Percentiles rank a stretch among this genome's conserved stretches.
Conservation (phyloP, 148 eudicot species). For the Heliamphora exappendiculata region DNA sequence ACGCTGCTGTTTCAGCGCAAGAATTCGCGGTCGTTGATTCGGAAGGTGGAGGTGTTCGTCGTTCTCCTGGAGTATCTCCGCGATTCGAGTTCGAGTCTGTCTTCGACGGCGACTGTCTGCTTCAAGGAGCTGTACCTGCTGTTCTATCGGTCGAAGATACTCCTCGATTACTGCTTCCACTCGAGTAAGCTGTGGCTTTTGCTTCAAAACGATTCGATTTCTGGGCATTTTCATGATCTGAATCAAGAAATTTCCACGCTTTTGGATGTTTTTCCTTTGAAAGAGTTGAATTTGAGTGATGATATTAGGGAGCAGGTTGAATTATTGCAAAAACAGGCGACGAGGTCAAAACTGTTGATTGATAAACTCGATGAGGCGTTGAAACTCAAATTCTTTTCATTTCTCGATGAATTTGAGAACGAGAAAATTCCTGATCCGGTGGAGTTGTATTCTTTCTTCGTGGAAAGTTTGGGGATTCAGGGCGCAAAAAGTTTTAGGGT, state of each 20-base stretch:
- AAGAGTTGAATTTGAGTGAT: slow-evolving; percentile 39
- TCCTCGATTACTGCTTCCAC: slow-evolving; percentile 58
- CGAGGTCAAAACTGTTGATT: slow-evolving; percentile 36
- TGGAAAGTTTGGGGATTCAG: slow-evolving; percentile 39
- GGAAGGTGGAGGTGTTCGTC: slow-evolving; percentile 54
- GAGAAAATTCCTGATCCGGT: slow-evolving; percentile 31
- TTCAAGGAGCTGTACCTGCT: slow-evolving; percentile 72
- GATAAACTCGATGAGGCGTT: slow-evolving; percentile 55
- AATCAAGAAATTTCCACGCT: slow-evolving; percentile 66
- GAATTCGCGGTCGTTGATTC: slow-evolving; percentile 47
- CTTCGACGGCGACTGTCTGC: slow-evolving; percentile 48
- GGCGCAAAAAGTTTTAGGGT: slow-evolving; percentile 40
- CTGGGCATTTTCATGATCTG: slow-evolving; percentile 84
- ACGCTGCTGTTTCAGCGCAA: slow-evolving; percentile 42
- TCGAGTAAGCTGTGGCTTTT: slow-evolving; percentile 77
- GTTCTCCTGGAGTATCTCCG: slow-evolving; percentile 48
- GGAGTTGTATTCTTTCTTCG: slow-evolving; percentile 46
- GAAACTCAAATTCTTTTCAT: slow-evolving; percentile 44
- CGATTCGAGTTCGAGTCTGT: slow-evolving; percentile 28
- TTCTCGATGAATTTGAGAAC: slow-evolving; percentile 50
- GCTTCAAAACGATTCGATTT: slow-evolving; percentile 64
- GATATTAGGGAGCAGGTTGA: slow-evolving; percentile 76
- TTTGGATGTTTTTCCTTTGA: slow-evolving; percentile 69
- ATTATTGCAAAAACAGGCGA: slow-evolving; percentile 55
- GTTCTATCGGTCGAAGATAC: slow-evolving; percentile 63